Base-by-base conservation (phyloP, 305 asterid species). In the Andrographis paniculata region DNA sequence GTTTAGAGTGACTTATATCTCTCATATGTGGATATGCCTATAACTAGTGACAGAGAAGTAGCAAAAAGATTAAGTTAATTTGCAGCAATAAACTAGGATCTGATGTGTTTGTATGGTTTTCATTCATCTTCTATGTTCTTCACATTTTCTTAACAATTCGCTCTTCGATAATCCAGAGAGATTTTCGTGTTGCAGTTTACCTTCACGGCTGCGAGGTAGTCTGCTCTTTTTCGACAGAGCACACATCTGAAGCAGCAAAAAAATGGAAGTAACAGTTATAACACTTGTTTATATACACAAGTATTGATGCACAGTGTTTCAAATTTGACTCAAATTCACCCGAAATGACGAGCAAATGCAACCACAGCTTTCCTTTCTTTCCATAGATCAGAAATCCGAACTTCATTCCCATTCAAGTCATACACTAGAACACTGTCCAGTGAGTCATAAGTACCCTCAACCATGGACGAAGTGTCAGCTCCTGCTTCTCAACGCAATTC, bases 281-380 rank as follows among this genome's bases (percentile, higher is more conserved):
- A n/a, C n/a, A n/a, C n/a, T n/a, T n/a, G n/a, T n/a, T n/a, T n/a
- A n/a, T n/a, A n/a, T n/a, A n/a, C n/a, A n/a, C n/a, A n/a, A n/a
- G n/a, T n/a, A n/a, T n/a, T n/a, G n/a, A n/a, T n/a, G n/a, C n/a
- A n/a, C n/a, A n/a, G n/a, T n/a, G n/a, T n/a, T n/a, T n/a, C n/a
- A n/a, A n/a, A 45, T 45, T 50, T 21, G 46, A 17, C 17, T 28
- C 46, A 52, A 44, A 14, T 50, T 52, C 63, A 85, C 97, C 95
- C 97, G 58, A 88, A 88, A 76, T 89, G 97, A 42, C 97, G 94
- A 60, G 95, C 95, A 66, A 89, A 89, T 13, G 97, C 97, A 44
- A 89, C 91, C 21, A 89, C 86, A 20, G 91, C 93, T 66, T 76
- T 89, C 78, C 97, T 75, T 56, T 89, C 91, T 64, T 80, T 80